Conservation (phyloP, 1,284 basidiomycete species). For the Malassezia arunalokei region DNA sequence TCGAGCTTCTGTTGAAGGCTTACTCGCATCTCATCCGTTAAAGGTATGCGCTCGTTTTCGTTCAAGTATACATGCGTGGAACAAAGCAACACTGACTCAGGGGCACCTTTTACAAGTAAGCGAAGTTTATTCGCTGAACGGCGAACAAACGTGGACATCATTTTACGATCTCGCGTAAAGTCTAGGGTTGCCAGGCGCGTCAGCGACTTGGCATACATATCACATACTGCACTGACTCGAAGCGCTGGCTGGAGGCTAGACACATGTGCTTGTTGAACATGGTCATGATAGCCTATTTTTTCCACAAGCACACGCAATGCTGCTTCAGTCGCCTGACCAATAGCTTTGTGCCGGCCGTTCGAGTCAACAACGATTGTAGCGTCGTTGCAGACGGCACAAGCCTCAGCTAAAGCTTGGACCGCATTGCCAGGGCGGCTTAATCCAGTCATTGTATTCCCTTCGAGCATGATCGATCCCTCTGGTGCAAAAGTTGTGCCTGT, state of each 20-base stretch:
- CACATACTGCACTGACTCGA: constrained; percentile 65
- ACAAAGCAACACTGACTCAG: constrained; percentile 81
- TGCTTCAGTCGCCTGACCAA: constrained; percentile 80
- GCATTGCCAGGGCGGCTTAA: constrained; percentile 32
- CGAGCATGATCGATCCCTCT: constrained; percentile 20
- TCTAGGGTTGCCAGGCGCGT: constrained; percentile 82
- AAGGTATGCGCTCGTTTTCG: constrained; percentile 12
- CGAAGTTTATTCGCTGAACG: constrained; percentile 54
- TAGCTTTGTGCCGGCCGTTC: constrained; percentile 63
- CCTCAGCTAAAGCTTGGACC: constrained; percentile 37
- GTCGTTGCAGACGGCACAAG: constrained; percentile 44
- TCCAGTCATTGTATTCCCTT: constrained; percentile 17
- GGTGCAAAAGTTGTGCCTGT: constrained; percentile 38
- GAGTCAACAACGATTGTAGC: constrained; percentile 49
- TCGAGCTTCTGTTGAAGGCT: constrained; percentile 57
- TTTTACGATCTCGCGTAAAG: constrained; percentile 94
- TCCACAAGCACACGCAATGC: constrained; percentile 58
- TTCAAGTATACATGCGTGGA: constrained; percentile 64
- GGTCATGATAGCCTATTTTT: constrained; percentile 56
- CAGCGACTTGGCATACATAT: constrained; percentile 66
- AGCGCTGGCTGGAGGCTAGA: constrained; percentile 53
- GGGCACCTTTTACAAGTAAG: constrained; percentile 80
- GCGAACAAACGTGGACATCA: constrained; percentile 83
- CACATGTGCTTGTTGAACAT: constrained; percentile 52
- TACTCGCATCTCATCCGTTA: constrained; percentile 54